Evolutionary conservation across 1,284 basidiomycete genomes (phyloP).

Genomic region (Sphagnurus paluster): DNA sequence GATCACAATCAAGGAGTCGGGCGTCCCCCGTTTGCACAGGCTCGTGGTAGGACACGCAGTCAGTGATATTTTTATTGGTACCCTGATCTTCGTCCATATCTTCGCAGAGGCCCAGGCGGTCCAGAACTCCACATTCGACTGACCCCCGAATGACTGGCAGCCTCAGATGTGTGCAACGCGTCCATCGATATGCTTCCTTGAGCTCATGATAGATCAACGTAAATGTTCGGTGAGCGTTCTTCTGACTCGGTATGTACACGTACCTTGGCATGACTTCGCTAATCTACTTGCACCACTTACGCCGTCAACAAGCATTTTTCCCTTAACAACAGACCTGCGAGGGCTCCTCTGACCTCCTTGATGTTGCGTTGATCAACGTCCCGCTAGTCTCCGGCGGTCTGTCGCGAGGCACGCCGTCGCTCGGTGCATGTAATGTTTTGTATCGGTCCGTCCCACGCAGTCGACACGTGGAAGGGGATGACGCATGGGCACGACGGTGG

Average conservation of each 20-base stretch:
- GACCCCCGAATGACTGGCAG: not conserved
- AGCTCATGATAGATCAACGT: constrained; percentile 10
- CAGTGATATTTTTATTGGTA: constrained; percentile 4
- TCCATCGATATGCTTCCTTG: not conserved
- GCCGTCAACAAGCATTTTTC: too few species aligned
- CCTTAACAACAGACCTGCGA: not conserved
- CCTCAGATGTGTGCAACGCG: not conserved
- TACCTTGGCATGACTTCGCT: not conserved
- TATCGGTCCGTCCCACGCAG: constrained; percentile 15
- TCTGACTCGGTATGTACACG: constrained; percentile 3
- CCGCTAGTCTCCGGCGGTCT: constrained; percentile 7
- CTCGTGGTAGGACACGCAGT: not conserved
- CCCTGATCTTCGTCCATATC: constrained; percentile 1
- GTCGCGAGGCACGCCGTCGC: constrained; percentile 17
- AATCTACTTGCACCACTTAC: not conserved
- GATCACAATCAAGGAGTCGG: constrained; percentile 2
- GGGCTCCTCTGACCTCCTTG: not conserved
- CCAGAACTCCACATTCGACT: not conserved
- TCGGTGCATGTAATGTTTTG: constrained; percentile 12
- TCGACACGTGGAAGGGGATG: constrained; percentile 17
- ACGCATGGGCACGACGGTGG: constrained; percentile 8
- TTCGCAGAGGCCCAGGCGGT: not conserved
- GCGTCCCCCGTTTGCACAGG: not conserved
- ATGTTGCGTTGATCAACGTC: too few species aligned
- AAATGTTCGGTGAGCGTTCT: constrained; percentile 1